phyloP scores from a whole-genome alignment of 768 basidiomycete genomes.

The Austroboletus festivus region DNA sequence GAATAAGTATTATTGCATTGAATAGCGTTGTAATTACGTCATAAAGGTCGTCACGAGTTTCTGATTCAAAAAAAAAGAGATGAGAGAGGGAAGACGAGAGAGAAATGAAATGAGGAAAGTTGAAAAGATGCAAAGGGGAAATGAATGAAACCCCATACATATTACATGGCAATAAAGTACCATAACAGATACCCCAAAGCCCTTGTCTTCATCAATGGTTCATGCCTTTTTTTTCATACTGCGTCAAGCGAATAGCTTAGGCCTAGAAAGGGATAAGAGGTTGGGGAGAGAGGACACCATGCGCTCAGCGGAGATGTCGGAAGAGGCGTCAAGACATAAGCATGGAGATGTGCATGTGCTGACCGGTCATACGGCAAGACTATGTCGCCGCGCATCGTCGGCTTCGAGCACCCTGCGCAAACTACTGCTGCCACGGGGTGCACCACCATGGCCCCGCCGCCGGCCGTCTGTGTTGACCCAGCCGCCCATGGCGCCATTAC shows the following conservation, averaged over 20 bases:
- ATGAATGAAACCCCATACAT: conserved; percentile 9
- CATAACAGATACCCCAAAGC: not conserved
- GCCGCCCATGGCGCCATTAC: conserved; percentile 28
- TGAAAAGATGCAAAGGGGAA: too few species aligned
- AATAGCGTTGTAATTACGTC: conserved; percentile 26
- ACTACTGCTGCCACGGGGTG: conserved; percentile 20
- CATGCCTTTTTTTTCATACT: conserved; percentile 9
- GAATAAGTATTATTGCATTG: conserved; percentile 16
- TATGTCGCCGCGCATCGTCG: conserved; percentile 61
- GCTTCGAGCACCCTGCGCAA: conserved; percentile 37
- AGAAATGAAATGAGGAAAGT: too few species aligned
- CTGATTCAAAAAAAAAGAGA: conserved; percentile 6
- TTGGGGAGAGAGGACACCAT: not conserved
- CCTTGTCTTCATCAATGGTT: conserved; percentile 8
- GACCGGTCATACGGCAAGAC: conserved; percentile 61
- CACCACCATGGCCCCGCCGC: conserved; percentile 34
- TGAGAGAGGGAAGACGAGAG: too few species aligned
- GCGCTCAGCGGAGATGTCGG: too few species aligned
- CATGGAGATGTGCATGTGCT: too few species aligned
- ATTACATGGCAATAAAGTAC: conserved; percentile 23
- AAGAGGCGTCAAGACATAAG: conserved; percentile 14
- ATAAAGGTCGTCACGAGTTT: conserved; percentile 19
- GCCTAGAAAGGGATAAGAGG: conserved; percentile 22
- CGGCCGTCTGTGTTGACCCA: conserved; percentile 61
- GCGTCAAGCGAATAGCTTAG: conserved; percentile 36